Percentiles rank a stretch among this genome's conserved stretches.
Evolutionary conservation across 345 rosid species (phyloP).

Genomic region (Salix viminalis): DNA sequence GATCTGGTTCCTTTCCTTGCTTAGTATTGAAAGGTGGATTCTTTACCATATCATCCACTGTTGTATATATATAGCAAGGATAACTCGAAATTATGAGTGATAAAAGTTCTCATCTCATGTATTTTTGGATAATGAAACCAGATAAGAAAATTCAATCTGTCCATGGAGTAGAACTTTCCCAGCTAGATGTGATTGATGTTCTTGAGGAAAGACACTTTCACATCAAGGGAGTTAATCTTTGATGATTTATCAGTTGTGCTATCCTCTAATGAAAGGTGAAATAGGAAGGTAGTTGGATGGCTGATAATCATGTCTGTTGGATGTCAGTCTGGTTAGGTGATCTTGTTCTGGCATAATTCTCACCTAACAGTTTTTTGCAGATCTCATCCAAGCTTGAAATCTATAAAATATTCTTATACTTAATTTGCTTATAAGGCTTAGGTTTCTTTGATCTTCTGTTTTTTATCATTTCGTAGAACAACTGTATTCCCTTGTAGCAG

Average conservation of each 20-base stretch:
- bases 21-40: not conserved
- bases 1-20: not conserved
- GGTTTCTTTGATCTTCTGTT: not conserved
- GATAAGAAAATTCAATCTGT: not conserved
- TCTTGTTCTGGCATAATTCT: not conserved
- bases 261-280: not conserved
- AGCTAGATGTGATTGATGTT: not conserved
- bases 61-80: not conserved
- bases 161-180: not conserved
- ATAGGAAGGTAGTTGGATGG: not conserved
- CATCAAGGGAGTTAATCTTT: not conserved
- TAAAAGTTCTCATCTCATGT: not conserved
- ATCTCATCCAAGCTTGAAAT: not conserved
- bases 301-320: not conserved
- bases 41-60: not conserved
- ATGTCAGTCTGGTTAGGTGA: not conserved
- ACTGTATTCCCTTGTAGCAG: not conserved
- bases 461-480: not conserved
- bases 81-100: not conserved
- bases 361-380: not conserved
- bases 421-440: not conserved
- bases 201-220: not conserved
- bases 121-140: not conserved
- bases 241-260: not conserved
- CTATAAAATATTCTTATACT: not conserved